phyloP scores from a whole-genome alignment of 2,329 filamentous ascomycete species.

The Didymella sp. region DNA sequence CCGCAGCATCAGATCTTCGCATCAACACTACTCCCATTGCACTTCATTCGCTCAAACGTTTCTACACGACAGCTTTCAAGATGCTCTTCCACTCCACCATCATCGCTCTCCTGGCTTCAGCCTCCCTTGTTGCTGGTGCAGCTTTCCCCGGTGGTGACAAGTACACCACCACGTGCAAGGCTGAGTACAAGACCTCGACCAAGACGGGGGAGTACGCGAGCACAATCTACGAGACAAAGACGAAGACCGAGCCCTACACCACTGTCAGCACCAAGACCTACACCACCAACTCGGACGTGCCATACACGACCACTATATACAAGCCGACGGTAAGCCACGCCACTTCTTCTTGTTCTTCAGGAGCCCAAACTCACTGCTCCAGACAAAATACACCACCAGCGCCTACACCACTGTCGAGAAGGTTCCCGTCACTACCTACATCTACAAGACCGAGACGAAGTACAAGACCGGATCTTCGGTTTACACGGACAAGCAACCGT shows the following conservation, averaged over 20 bases:
- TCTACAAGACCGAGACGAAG: conserved; percentile 24
- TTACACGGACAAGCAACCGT: not conserved
- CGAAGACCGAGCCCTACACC: conserved; percentile 22
- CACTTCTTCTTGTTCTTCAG: too few relatives aligned
- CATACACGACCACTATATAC: not conserved
- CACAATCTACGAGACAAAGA: conserved; percentile 29
- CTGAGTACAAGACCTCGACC: conserved; percentile 28
- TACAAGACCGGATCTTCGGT: conserved; percentile 19
- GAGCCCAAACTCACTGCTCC: not conserved
- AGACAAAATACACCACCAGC: conserved; percentile 1
- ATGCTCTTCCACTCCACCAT: conserved; percentile 30
- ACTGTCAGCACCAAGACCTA: conserved; percentile 20
- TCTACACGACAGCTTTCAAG: conserved; percentile 13
- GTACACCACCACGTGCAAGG: conserved; percentile 28
- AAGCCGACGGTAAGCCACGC: conserved; percentile 19
- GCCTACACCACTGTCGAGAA: not conserved
- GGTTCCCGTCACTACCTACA: conserved; percentile 17
- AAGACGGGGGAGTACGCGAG: conserved; percentile 12
- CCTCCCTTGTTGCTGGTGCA: conserved; percentile 18
- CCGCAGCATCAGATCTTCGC: not conserved
- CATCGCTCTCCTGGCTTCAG: conserved; percentile 27
- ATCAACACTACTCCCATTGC: not conserved
- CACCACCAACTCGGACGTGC: not conserved
- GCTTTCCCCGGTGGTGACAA: conserved; percentile 24
- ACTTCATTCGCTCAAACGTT: conserved; percentile 10